A percentile compares a stretch with the other conserved stretches of the same genome.
Conservation (phyloP, 2,329 filamentous ascomycete species). For the Lasiodiplodia sp. region DNA sequence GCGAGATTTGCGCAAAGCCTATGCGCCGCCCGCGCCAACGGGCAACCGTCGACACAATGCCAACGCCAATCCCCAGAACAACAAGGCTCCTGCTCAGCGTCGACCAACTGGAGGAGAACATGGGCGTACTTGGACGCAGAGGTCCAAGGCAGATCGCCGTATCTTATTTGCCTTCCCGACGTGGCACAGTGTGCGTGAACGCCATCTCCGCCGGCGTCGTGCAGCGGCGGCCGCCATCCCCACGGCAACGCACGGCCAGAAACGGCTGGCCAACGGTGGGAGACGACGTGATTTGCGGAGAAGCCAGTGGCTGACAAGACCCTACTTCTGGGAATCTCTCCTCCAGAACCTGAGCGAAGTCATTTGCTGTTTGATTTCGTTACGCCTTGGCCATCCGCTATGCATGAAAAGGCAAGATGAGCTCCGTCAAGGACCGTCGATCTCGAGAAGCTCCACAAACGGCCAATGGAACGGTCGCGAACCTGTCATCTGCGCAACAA, state of each 20-base stretch:
- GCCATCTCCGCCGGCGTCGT: constrained; percentile 14
- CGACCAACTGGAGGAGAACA: constrained; percentile 17
- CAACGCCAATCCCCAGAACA: constrained; percentile 8
- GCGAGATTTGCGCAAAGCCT: constrained; percentile 17
- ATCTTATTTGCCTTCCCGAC: constrained; percentile 18
- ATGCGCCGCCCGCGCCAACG: constrained; percentile 18
- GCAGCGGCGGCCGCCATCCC: constrained; percentile 1
- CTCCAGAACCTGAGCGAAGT: neutral
- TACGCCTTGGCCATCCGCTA: constrained; percentile 25
- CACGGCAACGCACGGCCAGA: constrained; percentile 19
- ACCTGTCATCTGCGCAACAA: neutral
- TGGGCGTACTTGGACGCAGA: constrained; percentile 1
- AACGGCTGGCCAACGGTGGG: constrained; percentile 11
- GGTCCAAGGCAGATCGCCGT: constrained; percentile 7
- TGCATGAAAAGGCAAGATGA: constrained; percentile 28
- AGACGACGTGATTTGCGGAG: constrained; percentile 3
- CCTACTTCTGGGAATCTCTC: neutral
- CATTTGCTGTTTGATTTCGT: neutral
- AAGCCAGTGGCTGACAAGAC: neutral
- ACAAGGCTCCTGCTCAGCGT: constrained; percentile 8
- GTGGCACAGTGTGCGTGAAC: neutral
- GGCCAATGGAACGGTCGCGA: constrained; percentile 3
- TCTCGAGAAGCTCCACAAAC: constrained; percentile 16
- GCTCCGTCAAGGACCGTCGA: constrained; percentile 22
- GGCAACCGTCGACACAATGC: constrained; percentile 5